Percentiles rank a stretch among this genome's conserved stretches.
Conservation (phyloP, 768 basidiomycete genomes). For the Rhizopogon vinicolor region DNA sequence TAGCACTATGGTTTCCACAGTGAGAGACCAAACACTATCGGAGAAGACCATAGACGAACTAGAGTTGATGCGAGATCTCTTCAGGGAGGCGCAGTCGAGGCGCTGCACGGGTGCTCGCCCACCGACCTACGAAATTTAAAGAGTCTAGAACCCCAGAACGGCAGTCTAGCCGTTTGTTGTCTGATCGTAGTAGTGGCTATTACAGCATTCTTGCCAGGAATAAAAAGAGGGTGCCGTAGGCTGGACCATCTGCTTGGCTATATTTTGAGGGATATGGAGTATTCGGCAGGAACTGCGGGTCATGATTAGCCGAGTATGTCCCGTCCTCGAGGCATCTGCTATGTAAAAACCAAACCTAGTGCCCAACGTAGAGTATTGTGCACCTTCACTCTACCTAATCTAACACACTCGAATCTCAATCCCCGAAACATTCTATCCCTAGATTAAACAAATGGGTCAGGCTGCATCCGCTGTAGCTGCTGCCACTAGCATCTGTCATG, state of each 20-base stretch:
- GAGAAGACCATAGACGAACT: conserved; percentile 11
- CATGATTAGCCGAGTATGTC: background rate
- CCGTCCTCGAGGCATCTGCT: background rate
- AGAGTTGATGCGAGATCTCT: conserved; percentile 11
- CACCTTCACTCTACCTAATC: background rate
- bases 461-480: background rate
- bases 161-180: background rate
- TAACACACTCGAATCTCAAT: background rate
- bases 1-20: conserved; percentile 6
- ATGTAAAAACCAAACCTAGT: too few species aligned
- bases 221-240: background rate
- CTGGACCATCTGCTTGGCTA: background rate
- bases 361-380: background rate
- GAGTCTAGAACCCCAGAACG: background rate
- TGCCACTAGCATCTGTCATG: background rate
- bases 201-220: background rate
- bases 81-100: conserved; percentile 8
- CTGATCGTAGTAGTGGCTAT: background rate
- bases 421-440: background rate
- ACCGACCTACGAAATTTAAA: background rate
- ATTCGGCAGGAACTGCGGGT: too few species aligned
- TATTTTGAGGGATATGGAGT: too few species aligned
- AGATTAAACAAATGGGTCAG: too few species aligned
- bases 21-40: conserved; percentile 8
- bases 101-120: background rate